Base-by-base conservation (phyloP, 495 filamentous ascomycete genomes). In the Evernia prunastri region DNA sequence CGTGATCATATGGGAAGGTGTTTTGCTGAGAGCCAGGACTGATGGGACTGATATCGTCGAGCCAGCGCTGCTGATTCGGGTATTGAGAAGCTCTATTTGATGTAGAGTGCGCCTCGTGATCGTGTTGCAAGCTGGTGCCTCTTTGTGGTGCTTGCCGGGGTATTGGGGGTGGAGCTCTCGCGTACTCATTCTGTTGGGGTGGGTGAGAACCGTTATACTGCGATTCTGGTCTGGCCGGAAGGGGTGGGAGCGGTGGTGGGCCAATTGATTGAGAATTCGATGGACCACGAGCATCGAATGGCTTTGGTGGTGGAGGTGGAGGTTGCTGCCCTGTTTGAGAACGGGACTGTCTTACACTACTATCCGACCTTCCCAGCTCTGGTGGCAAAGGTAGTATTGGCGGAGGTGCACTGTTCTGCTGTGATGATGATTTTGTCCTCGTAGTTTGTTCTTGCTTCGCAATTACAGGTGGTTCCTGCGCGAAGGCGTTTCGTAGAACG, bases 401-500 rank as follows among this genome's bases (percentile, higher is more conserved):
- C 25, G 86, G 89, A 31, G 89, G 86, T 63, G 72, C 74, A 60
- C 76, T 72, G 58, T 75, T 72, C 59, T 80, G 78, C 45, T 77
- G 71, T 25, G 75, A 70, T 47, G 75, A 76, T 35, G 74, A 71
- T 42, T 74, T 72, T 60, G 35, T 66, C 43, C 67, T 70, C 54
- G 67, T 70, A 45, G 75, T 75, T 61, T 80, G 82, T 64, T 86
- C 86, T 64, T 86, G 84, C 61, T 84, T 88, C 59, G 90, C 82
- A 63, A 90, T 83, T 29, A 97, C 90, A 0, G 94, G 94, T 33
- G 94, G 94, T 69, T 98, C 94, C 74, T 94, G 94, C 27, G 91
- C 87, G 71, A 98, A 98, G 2, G 97, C 82, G 63, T 92, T 90
- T 65, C 89, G 82, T 17, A 98, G 78, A 33, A 96, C 87, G 13